Base-by-base conservation (phyloP, 2,329 filamentous ascomycete genomes). In the Cordyceps cateniannulata region DNA sequence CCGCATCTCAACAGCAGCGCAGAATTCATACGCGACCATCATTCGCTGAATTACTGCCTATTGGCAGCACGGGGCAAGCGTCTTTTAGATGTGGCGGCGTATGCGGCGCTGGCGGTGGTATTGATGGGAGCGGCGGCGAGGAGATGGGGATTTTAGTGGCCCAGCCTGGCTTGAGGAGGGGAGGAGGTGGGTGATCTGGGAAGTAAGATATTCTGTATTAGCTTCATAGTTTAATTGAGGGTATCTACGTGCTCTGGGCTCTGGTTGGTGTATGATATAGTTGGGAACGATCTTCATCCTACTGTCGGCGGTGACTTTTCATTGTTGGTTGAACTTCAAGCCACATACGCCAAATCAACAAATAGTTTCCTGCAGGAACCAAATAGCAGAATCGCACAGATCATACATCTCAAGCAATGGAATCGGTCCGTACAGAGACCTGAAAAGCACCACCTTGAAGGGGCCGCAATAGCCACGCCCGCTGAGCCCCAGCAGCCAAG, bases 41-140 rank as follows among this genome's bases (percentile, higher is more conserved):
- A 44, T 7, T 14, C 9, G 2, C 1, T 40, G 1, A 32, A 44
- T 10, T 44, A 35, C 12, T 5, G 1, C 2, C 5, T 51, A 18
- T 22, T 44, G 14, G 3, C 40, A 35, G 29, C 22, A 20, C 59
- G 56, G 45, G 48, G 42, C 14, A 61, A 40, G 24, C 29, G 59
- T 18, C 22, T 61, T 47, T 42, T 56, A n/a, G 52, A 61, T 14
- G n/a, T 61, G 29, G 24, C 35, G 51, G 59, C 51, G 51, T 61
- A 61, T 51, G 24, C 52, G 25, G 45, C 32, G 24, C 45, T 61
- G 44, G 25, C 49, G 42, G 35, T n/a, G 45, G 22, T 38, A 12
- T 51, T 56, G 22, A 12, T 25, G 12, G 59, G 59, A 12, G 51
- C 59, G 24, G 52, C 38, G 51, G 35, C 32, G n/a, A 55, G 38